These are phyloP conservation scores for Myriosclerotinia duriaeana DNA, from an alignment of 2,329 filamentous ascomycete species.

Conservation along the genomic window DNA sequence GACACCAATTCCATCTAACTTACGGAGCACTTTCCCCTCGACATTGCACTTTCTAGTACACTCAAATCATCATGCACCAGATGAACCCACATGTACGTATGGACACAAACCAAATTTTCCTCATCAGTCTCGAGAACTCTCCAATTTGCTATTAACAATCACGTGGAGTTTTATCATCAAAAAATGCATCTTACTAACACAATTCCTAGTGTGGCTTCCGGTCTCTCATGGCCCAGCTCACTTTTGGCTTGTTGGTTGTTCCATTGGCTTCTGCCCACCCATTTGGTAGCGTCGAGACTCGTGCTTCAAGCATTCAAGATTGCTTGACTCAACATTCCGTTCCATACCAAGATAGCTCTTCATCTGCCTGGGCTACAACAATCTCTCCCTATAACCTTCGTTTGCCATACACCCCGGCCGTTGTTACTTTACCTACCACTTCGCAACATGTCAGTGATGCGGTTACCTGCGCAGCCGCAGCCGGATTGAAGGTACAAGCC, in stretches of 20 bases:
- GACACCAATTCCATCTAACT: neutral
- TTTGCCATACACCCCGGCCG: slow-evolving; percentile 29
- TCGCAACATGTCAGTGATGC: slow-evolving; percentile 45
- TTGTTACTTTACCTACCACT: slow-evolving; percentile 36
- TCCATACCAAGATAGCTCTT: slow-evolving; percentile 25
- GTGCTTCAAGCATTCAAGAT: slow-evolving; percentile 20
- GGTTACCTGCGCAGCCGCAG: slow-evolving; percentile 48
- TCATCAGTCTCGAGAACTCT: neutral
- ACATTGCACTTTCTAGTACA: neutral
- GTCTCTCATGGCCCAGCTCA: neutral
- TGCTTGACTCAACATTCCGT: slow-evolving; percentile 28
- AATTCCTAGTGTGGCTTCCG: neutral
- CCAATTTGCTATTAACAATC: too few species aligned
- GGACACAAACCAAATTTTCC: neutral
- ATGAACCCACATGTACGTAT: neutral
- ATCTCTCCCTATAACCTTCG: slow-evolving; percentile 34
- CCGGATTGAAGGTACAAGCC: slow-evolving; percentile 50
- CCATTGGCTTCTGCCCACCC: slow-evolving; percentile 15
- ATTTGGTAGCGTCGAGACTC: neutral
- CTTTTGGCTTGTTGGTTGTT: neutral
- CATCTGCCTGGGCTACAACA: slow-evolving; percentile 27
- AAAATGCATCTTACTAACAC: slow-evolving; percentile 6
- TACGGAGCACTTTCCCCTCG: too few species aligned
- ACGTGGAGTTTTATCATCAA: neutral
- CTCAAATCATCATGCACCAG: slow-evolving; percentile 6